These are phyloP conservation scores for Trichosporon asahii DNA, from an alignment of 1,284 basidiomycete genomes.

Conservation along the genomic window DNA sequence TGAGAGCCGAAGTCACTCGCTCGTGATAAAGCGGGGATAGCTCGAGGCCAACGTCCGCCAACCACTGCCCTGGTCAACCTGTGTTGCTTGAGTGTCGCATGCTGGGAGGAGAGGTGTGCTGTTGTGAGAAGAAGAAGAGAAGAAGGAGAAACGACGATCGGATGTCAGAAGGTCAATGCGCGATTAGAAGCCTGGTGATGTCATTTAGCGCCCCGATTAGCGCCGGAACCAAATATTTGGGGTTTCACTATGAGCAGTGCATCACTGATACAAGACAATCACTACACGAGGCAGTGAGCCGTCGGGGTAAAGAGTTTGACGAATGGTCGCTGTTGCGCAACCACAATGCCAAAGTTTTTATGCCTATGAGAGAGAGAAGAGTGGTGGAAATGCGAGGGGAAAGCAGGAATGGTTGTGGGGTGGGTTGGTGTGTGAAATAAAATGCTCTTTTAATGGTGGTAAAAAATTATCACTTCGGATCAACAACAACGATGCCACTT, in stretches of 20 bases:
- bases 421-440: not conserved
- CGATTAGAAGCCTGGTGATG: too few relatives aligned
- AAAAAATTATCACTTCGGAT: slow-evolving; percentile 5
- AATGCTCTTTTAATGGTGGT: not conserved
- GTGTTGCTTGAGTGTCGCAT: too few relatives aligned
- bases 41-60: too few relatives aligned
- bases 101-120: too few relatives aligned
- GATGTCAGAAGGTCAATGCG: too few relatives aligned
- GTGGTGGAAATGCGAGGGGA: slow-evolving; percentile 2
- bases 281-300: not conserved
- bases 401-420: not conserved
- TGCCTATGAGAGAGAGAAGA: slow-evolving; percentile 1
- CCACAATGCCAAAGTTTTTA: not conserved
- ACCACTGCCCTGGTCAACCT: too few relatives aligned
- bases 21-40: too few relatives aligned
- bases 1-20: too few relatives aligned
- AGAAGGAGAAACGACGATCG: too few relatives aligned
- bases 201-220: not conserved
- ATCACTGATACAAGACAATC: slow-evolving; percentile 9
- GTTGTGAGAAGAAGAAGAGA: too few relatives aligned
- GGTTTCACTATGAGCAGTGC: not conserved
- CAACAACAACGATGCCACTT: slow-evolving; percentile 1
- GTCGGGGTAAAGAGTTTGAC: not conserved
- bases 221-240: not conserved
- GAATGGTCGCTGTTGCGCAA: not conserved